These are phyloP conservation scores for Xylaria multiplex DNA, from an alignment of 2,329 filamentous ascomycete species.

Conservation along the genomic window DNA sequence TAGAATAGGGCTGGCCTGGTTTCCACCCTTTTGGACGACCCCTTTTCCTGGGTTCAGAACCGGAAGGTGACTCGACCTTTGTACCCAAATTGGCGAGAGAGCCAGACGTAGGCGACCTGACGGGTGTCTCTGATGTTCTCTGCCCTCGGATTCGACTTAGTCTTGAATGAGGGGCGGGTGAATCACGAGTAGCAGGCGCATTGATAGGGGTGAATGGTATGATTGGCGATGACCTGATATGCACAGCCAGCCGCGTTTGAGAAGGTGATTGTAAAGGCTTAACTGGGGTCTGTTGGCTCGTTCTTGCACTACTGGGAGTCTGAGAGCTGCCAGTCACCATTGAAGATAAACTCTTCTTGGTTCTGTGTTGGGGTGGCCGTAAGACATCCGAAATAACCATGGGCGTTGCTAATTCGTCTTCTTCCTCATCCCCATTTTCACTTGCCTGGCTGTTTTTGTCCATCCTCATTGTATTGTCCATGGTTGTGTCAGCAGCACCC, in stretches of 20 bases:
- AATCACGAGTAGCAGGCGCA: slow-evolving; percentile 17
- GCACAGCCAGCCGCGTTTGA: slow-evolving; percentile 41
- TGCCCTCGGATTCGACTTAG: slow-evolving; percentile 19
- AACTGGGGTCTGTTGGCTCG: slow-evolving; percentile 16
- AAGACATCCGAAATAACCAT: slow-evolving; percentile 33
- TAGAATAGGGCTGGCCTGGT: slow-evolving; percentile 48
- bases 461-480: slow-evolving; percentile 14
- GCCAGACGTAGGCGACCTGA: slow-evolving; percentile 16
- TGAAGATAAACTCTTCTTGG: slow-evolving; percentile 23
- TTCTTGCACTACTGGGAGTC: slow-evolving; percentile 16
- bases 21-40: slow-evolving; percentile 63
- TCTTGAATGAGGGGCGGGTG: slow-evolving; percentile 18
- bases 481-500: slow-evolving; percentile 4
- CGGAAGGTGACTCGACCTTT: slow-evolving; percentile 28
- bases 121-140: slow-evolving; percentile 25
- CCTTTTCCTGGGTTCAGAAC: slow-evolving; percentile 47
- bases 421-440: slow-evolving; percentile 3
- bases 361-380: slow-evolving; percentile 10
- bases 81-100: slow-evolving; percentile 21
- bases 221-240: slow-evolving; percentile 43
- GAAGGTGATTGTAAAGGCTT: slow-evolving; percentile 26
- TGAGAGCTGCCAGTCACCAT: slow-evolving; percentile 5
- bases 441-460: background rate
- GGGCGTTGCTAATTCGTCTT: slow-evolving; percentile 32
- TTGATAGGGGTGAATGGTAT: slow-evolving; percentile 36